Conservation (phyloP, 352 stramenopile genomes). For the Pythium rishiriense region DNA sequence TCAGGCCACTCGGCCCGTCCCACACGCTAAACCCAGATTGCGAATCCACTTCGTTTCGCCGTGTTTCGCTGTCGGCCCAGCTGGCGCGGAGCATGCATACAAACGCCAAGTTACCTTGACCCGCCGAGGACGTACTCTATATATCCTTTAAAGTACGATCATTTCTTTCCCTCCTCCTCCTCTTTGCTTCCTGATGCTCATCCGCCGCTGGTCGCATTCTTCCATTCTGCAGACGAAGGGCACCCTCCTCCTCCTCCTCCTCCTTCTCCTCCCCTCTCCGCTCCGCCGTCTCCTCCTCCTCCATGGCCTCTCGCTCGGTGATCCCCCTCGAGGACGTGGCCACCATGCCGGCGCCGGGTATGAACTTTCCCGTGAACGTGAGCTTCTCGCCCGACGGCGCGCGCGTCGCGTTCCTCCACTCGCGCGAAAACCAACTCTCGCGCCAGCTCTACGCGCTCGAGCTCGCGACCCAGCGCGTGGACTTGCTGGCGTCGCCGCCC, state of each 20-base stretch:
- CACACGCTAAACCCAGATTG: constrained; percentile 15
- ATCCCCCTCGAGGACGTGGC: constrained; percentile 89
- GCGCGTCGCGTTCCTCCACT: constrained; percentile 86
- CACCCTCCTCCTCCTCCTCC: background rate
- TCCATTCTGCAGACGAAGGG: constrained; percentile 16
- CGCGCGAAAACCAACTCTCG: constrained; percentile 74
- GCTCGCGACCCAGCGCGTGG: constrained; percentile 47
- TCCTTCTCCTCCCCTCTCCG: background rate
- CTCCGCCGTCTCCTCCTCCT: background rate
- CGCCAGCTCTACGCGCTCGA: constrained; percentile 87
- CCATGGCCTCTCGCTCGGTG: constrained; percentile 26
- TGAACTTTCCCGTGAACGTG: constrained; percentile 73
- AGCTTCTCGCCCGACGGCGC: constrained; percentile 85
- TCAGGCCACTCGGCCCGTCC: too few species aligned
- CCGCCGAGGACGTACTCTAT: constrained; percentile 1
- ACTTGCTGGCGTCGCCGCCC: constrained; percentile 66
- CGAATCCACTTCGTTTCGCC: constrained; percentile 10
- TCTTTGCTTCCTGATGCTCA: background rate
- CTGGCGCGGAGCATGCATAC: background rate
- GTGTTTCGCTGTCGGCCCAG: constrained; percentile 1
- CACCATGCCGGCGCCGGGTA: constrained; percentile 83
- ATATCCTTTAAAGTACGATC: constrained; percentile 11
- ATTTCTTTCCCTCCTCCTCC: background rate
- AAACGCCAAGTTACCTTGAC: constrained; percentile 19
- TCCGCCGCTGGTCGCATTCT: constrained; percentile 12